phyloP scores from a whole-genome alignment of 1,284 basidiomycete species.

The Boletus sp. region DNA sequence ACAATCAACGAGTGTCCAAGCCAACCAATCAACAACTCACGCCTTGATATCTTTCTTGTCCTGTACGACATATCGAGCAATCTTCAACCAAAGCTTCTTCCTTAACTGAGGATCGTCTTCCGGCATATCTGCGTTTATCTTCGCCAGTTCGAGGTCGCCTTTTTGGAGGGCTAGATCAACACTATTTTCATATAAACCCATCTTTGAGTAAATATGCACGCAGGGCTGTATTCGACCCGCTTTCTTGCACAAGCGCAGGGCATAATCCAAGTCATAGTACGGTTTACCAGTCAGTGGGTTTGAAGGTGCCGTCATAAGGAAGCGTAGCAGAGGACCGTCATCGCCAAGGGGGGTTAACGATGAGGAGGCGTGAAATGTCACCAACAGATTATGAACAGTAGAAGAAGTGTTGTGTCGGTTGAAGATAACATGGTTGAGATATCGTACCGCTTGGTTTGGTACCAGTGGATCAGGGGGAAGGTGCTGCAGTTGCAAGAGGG shows the following conservation, averaged over 20 bases:
- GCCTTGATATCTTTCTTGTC: slow-evolving; percentile 97
- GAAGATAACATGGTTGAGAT: slow-evolving; percentile 82
- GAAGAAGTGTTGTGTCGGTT: slow-evolving; percentile 75
- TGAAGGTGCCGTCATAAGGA: slow-evolving; percentile 79
- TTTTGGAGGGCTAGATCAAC: slow-evolving; percentile 94
- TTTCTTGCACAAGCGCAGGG: slow-evolving; percentile 85
- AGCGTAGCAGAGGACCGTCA: slow-evolving; percentile 80
- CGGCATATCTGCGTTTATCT: slow-evolving; percentile 90
- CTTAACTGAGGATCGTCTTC: slow-evolving; percentile 83
- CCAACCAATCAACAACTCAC: slow-evolving; percentile 46
- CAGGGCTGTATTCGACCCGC: slow-evolving; percentile 83
- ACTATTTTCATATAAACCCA: slow-evolving; percentile 95
- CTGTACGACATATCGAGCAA: slow-evolving; percentile 95
- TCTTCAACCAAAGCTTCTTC: slow-evolving; percentile 97
- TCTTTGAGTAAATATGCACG: slow-evolving; percentile 96
- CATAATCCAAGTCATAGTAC: slow-evolving; percentile 97
- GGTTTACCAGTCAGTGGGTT: slow-evolving; percentile 83
- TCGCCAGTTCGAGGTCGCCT: slow-evolving; percentile 90
- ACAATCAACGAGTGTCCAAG: slow-evolving; percentile 3
- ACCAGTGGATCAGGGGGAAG: slow-evolving; percentile 64
- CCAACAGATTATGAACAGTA: slow-evolving; percentile 90
- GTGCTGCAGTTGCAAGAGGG: slow-evolving; percentile 79
- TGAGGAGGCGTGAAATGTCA: slow-evolving; percentile 79
- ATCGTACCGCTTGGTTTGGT: slow-evolving; percentile 83
- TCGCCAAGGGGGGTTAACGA: slow-evolving; percentile 44